Conservation (phyloP, 306 rosid species). For the Cicer cuneatum region DNA sequence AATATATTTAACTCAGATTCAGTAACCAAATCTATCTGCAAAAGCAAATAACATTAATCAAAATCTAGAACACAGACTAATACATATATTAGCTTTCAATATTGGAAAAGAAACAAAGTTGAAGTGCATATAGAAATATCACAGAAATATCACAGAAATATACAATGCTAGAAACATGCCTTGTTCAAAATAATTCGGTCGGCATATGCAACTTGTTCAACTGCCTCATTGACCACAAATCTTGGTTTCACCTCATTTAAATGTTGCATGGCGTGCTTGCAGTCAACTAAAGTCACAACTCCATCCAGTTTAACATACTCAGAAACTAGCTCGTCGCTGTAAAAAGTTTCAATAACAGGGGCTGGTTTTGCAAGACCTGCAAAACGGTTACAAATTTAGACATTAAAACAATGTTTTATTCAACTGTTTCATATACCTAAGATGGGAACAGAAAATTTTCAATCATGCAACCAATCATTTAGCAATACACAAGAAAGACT, state of each 20-base stretch:
- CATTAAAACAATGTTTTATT: neutral
- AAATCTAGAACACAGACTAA: constrained; percentile 3
- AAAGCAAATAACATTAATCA: constrained; percentile 41
- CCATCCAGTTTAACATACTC: constrained; percentile 83
- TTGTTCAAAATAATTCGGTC: constrained; percentile 88
- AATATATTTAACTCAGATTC: constrained; percentile 69
- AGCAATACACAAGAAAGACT: neutral
- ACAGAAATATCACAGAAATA: constrained; percentile 23
- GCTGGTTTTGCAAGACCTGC: constrained; percentile 92
- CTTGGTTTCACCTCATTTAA: constrained; percentile 89
- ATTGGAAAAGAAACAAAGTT: constrained; percentile 16
- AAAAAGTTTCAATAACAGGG: constrained; percentile 91
- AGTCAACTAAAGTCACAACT: constrained; percentile 91
- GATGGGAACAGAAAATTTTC: neutral
- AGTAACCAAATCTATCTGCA: constrained; percentile 82
- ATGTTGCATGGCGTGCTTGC: constrained; percentile 83
- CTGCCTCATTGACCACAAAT: constrained; percentile 94
- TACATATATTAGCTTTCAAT: neutral
- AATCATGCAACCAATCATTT: constrained; percentile 30
- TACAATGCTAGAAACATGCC: constrained; percentile 56
- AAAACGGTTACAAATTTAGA: constrained; percentile 36
- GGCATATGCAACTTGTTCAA: constrained; percentile 94
- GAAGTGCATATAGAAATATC: constrained; percentile 18
- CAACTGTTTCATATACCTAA: constrained; percentile 25
- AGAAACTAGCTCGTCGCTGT: constrained; percentile 75